Evolutionary conservation across 73 alveolate species (phyloP).

Genomic region (Paraurostyla sp.): DNA sequence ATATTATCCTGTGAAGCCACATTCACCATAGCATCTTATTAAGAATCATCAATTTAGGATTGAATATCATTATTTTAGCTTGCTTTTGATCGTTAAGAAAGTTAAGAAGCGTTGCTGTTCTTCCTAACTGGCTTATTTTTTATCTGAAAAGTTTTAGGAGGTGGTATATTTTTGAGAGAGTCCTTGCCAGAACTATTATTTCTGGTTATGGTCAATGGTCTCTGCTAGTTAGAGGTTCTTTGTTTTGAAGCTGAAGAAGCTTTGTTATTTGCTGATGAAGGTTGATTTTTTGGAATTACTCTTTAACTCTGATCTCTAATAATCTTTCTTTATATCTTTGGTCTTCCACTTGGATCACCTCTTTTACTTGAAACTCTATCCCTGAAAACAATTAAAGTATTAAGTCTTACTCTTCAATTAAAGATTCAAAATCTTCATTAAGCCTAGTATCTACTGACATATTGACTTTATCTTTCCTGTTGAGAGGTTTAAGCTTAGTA

Average conservation of each 20-base stretch:
- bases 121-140: not conserved
- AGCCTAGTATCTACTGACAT: slow-evolving; percentile 48
- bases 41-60: not conserved
- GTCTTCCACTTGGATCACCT: slow-evolving; percentile 26
- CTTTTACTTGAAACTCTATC: slow-evolving; percentile 31
- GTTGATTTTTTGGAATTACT: not conserved
- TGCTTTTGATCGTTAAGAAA: not conserved
- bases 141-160: not conserved
- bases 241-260: not conserved
- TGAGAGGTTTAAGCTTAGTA: slow-evolving; percentile 59
- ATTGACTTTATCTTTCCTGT: slow-evolving; percentile 26
- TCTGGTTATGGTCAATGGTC: slow-evolving; percentile 2
- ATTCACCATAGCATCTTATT: not conserved
- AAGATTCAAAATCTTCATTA: slow-evolving; percentile 37
- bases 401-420: slow-evolving; percentile 38
- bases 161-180: too few species aligned
- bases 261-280: not conserved
- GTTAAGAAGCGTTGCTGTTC: slow-evolving; percentile 5
- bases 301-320: slow-evolving; percentile 32
- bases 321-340: slow-evolving; percentile 25
- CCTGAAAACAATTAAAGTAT: not conserved
- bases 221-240: not conserved
- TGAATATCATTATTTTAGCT: slow-evolving; percentile 2
- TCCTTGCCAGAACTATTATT: not conserved
- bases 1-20: not conserved